Evolutionary conservation across 1,284 basidiomycete species (phyloP).

Genomic region (Singerocomus inundabilis): DNA sequence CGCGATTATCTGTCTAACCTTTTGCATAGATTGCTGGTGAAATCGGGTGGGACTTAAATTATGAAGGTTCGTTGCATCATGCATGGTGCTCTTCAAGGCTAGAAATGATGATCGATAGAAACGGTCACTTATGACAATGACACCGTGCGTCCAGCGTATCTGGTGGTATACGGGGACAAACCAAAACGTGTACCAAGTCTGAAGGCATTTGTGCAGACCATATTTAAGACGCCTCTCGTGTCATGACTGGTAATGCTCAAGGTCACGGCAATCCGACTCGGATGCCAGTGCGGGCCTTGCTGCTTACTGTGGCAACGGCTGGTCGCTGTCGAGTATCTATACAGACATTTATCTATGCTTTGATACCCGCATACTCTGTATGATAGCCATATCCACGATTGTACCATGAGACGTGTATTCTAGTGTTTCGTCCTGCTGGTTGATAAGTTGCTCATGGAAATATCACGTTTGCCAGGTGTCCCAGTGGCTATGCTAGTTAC

Average conservation of each 20-base stretch:
- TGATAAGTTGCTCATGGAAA: too few species aligned
- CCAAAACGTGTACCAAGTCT: slow-evolving; percentile 21
- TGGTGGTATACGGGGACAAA: slow-evolving; percentile 51
- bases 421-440: slow-evolving; percentile 1
- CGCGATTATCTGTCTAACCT: background rate
- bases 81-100: background rate
- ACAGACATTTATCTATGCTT: background rate
- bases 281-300: background rate
- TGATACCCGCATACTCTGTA: slow-evolving; percentile 24
- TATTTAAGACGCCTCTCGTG: slow-evolving; percentile 38
- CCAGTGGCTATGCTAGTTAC: too few species aligned
- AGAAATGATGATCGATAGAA: slow-evolving; percentile 32
- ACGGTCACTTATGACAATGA: slow-evolving; percentile 60
- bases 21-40: slow-evolving; percentile 38
- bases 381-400: slow-evolving; percentile 6
- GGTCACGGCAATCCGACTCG: background rate
- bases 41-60: slow-evolving; percentile 56
- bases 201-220: slow-evolving; percentile 30
- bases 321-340: slow-evolving; percentile 15
- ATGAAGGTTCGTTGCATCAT: slow-evolving; percentile 37
- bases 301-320: background rate
- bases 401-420: slow-evolving; percentile 7
- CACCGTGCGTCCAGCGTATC: slow-evolving; percentile 56
- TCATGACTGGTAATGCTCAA: slow-evolving; percentile 18
- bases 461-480: too few species aligned